phyloP scores from a whole-genome alignment of 345 rosid species.

The Hibiscus tridactylites region DNA sequence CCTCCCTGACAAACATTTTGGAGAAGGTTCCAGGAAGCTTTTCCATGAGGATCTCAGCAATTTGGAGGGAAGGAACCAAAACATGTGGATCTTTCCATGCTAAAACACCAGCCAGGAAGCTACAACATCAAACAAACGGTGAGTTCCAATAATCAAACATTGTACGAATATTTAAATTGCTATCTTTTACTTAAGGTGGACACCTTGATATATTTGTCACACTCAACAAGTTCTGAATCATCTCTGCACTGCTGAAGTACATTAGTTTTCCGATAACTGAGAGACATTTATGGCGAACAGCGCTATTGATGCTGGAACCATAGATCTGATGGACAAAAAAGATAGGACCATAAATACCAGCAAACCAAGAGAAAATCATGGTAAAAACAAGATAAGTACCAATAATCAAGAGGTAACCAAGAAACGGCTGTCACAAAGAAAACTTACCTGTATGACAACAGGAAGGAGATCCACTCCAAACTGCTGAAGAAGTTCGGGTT shows the following conservation, averaged over 20 bases:
- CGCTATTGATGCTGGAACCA: slow-evolving; percentile 56
- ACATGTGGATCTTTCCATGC: slow-evolving; percentile 99
- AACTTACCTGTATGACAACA: slow-evolving; percentile 77
- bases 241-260: slow-evolving; percentile 85
- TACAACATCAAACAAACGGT: slow-evolving; percentile 23
- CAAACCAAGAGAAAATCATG: slow-evolving; percentile 3
- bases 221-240: slow-evolving; percentile 78
- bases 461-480: slow-evolving; percentile 98
- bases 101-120: slow-evolving; percentile 95
- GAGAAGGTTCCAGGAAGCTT: slow-evolving; percentile 96
- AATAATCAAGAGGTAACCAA: neutral
- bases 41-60: slow-evolving; percentile 97
- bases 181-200: slow-evolving; percentile 4
- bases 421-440: neutral
- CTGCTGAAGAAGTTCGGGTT: slow-evolving; percentile 89
- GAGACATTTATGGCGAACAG: slow-evolving; percentile 95
- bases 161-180: neutral
- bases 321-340: slow-evolving; percentile 57
- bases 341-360: slow-evolving; percentile 9
- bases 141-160: neutral
- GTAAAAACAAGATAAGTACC: slow-evolving; percentile 12
- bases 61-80: slow-evolving; percentile 91
- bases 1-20: slow-evolving; percentile 92
- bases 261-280: slow-evolving; percentile 90
- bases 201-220: slow-evolving; percentile 95